phyloP scores from a whole-genome alignment of 495 filamentous ascomycete genomes.

The Patellaria atrata region DNA sequence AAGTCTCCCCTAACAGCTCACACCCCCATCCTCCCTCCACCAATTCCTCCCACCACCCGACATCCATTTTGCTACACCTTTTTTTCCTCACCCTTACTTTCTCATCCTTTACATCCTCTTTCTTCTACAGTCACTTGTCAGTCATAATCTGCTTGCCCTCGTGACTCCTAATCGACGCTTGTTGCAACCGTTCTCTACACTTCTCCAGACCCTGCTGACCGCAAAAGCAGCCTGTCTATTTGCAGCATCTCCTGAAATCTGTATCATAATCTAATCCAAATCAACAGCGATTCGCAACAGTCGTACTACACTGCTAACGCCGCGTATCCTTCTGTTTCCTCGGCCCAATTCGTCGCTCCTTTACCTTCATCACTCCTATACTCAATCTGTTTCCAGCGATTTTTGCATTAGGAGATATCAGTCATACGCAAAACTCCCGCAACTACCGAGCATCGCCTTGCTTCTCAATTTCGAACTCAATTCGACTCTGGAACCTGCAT shows the following conservation, averaged over 20 bases:
- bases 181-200: no score
- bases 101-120: conserved; percentile 15
- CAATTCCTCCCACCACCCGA: conserved; percentile 3
- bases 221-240: conserved; percentile 17
- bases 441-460: conserved; percentile 2
- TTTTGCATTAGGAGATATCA: no score
- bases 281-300: conserved; percentile 5
- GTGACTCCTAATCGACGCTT: no score
- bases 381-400: no score
- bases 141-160: no score
- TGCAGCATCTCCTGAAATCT: conserved; percentile 12
- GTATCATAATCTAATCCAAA: conserved; percentile 16
- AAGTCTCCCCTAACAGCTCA: background rate
- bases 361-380: conserved; percentile 5
- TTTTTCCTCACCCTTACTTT: conserved; percentile 10
- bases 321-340: conserved; percentile 7
- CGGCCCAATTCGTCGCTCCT: conserved; percentile 14
- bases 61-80: conserved; percentile 6
- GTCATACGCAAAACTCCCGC: no score
- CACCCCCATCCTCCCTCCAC: background rate
- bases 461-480: conserved; percentile 2
- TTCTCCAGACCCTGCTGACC: no score
- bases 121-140: conserved; percentile 16
- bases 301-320: background rate
- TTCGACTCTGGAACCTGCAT: no score